Percentiles rank a stretch among this genome's conserved stretches.
phyloP scores from a whole-genome alignment of 176 grass and related monocot genomes.

The Musa itinerans region DNA sequence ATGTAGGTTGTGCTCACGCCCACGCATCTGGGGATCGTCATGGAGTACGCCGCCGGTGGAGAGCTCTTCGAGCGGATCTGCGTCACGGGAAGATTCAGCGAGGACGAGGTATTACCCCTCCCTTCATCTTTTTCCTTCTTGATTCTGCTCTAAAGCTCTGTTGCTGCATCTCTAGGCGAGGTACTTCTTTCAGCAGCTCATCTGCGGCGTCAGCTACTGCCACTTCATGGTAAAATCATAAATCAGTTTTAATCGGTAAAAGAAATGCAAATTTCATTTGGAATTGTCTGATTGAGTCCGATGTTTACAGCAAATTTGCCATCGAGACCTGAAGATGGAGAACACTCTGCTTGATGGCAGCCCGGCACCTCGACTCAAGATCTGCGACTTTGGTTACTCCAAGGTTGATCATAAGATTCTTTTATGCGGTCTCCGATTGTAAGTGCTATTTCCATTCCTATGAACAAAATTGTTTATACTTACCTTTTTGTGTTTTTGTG shows the following conservation, averaged over 20 bases:
- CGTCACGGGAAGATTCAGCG: slow-evolving; percentile 66
- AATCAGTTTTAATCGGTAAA: slow-evolving; percentile 8
- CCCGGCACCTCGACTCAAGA: slow-evolving; percentile 74
- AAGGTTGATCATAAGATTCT: slow-evolving; percentile 30
- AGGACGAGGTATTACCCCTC: slow-evolving; percentile 51
- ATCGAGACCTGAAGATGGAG: slow-evolving; percentile 96
- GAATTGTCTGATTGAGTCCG: slow-evolving; percentile 4
- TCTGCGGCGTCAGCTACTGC: slow-evolving; percentile 96
- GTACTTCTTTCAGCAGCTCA: slow-evolving; percentile 95
- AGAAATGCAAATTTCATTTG: not conserved
- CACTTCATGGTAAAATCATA: slow-evolving; percentile 60
- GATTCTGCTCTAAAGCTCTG: not conserved
- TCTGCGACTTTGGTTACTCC: slow-evolving; percentile 97
- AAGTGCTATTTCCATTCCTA: too few species aligned
- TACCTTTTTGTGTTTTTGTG: not conserved
- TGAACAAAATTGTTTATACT: not conserved
- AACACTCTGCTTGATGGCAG: slow-evolving; percentile 87
- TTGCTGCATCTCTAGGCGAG: slow-evolving; percentile 36
- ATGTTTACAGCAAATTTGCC: slow-evolving; percentile 73
- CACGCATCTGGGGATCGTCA: slow-evolving; percentile 71
- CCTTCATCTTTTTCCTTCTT: not conserved
- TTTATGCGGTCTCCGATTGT: not conserved
- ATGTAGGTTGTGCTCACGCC: slow-evolving; percentile 68
- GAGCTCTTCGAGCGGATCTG: slow-evolving; percentile 89
- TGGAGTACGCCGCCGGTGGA: slow-evolving; percentile 84